Evolutionary conservation across 345 rosid genomes (phyloP).

Genomic region (Jatropha curcas): DNA sequence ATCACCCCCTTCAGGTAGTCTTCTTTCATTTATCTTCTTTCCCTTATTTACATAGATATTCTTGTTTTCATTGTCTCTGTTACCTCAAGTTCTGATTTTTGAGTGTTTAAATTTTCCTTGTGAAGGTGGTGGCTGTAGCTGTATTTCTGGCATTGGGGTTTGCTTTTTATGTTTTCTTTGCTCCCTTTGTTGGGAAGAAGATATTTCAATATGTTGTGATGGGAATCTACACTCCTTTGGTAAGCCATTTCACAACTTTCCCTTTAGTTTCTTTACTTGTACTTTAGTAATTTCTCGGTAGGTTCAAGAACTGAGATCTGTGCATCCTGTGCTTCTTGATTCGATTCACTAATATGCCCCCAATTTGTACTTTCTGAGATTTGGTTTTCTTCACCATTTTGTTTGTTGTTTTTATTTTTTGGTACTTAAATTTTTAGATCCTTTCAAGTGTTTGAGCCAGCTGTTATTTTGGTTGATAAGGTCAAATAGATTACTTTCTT

Average conservation of each 20-base stretch:
- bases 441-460: constrained; percentile 10
- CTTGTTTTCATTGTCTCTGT: neutral
- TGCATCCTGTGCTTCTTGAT: constrained; percentile 24
- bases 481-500: constrained; percentile 29
- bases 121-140: constrained; percentile 98
- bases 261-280: neutral
- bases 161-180: constrained; percentile 98
- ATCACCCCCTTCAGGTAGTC: constrained; percentile 94
- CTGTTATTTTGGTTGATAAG: constrained; percentile 16
- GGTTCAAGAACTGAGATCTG: constrained; percentile 47
- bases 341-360: constrained; percentile 15
- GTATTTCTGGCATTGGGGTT: constrained; percentile 96
- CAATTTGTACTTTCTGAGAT: constrained; percentile 9
- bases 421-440: constrained; percentile 19
- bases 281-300: neutral
- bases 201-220: constrained; percentile 67
- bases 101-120: constrained; percentile 22
- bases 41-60: neutral
- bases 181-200: constrained; percentile 94
- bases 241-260: constrained; percentile 37
- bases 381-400: constrained; percentile 21
- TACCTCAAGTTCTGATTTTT: constrained; percentile 27
- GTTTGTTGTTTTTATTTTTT: constrained; percentile 17
- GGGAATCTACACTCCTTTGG: constrained; percentile 97
- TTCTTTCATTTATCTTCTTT: neutral